Percentiles rank a stretch among this genome's conserved stretches.
phyloP scores from a whole-genome alignment of 192 early-diverging fungal species.

The Entomortierella beljakovae region DNA sequence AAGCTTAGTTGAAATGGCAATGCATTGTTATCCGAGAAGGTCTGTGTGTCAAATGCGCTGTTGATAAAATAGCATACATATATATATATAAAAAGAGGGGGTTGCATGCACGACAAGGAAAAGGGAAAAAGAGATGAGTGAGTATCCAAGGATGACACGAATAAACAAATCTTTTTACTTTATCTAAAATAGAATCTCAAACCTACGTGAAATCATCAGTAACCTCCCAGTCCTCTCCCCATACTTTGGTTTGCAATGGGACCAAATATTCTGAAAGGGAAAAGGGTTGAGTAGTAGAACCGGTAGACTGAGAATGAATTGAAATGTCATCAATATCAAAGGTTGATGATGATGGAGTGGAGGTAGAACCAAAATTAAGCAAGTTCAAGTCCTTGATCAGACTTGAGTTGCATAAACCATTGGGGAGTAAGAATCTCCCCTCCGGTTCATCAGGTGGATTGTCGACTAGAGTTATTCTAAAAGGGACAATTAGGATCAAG shows the following conservation, averaged over 20 bases:
- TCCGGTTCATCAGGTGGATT: slow-evolving; percentile 51
- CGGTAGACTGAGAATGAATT: slow-evolving; percentile 2
- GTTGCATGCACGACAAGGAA: background rate
- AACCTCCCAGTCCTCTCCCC: slow-evolving; percentile 52
- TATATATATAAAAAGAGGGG: slow-evolving; percentile 1
- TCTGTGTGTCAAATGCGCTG: slow-evolving; percentile 33
- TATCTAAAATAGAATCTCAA: background rate
- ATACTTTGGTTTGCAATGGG: slow-evolving; percentile 48
- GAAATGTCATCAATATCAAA: background rate
- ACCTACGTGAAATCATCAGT: slow-evolving; percentile 48
- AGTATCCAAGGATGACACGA: slow-evolving; percentile 5
- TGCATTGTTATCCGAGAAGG: slow-evolving; percentile 20
- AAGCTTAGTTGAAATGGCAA: slow-evolving; percentile 21
- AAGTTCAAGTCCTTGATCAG: slow-evolving; percentile 39
- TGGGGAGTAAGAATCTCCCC: slow-evolving; percentile 42
- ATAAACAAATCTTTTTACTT: background rate
- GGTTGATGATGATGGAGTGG: background rate
- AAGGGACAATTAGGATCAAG: background rate
- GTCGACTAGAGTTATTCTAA: slow-evolving; percentile 52
- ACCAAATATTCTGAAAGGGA: slow-evolving; percentile 53
- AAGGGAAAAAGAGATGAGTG: slow-evolving; percentile 13
- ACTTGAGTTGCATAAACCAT: slow-evolving; percentile 20
- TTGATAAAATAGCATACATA: background rate
- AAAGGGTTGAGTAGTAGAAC: slow-evolving; percentile 10
- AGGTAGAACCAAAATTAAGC: slow-evolving; percentile 6